Evolutionary conservation across 805 yeast genomes (phyloP), one percentile per base, ranked within the genome.

Genomic region (Metschnikowia gruessii): DNA sequence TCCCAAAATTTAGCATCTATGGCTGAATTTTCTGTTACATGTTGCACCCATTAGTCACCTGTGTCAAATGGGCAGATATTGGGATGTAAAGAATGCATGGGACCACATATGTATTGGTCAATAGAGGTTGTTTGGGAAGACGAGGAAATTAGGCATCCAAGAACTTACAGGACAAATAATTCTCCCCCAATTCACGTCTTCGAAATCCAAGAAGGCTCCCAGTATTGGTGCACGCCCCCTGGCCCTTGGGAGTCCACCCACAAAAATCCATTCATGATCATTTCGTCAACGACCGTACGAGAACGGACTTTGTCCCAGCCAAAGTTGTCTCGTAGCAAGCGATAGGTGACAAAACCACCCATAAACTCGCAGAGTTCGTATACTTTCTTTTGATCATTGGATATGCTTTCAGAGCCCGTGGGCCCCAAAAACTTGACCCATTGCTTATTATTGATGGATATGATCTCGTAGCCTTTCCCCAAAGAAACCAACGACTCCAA

Each of bases 211-310:
- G 87, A 76, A 0, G 91, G 88, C 51, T 82, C 87, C 92, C 92
- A 86, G 56, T 75, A 86, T 45, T 69, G 69, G 2, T 17, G 26
- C 15, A 31, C 40, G 1, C 61, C 64, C 17, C 52, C 61, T 50
- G 65, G 66, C 42, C 76, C 83, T 40, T 58, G 66, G 6, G 66
- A 65, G 61, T 91, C 98, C 1, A 90, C 68, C 99, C 99, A 92
- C 12, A 92, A 67, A 44, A 89, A 72, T 3, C 98, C 97, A 42
- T 76, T 76, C 52, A 85, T 74, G 1, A 91, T 85, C 88, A 92
- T 82, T 38, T 86, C 92, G 32, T 86, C 83, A 4, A 92, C 59
- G 4, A 82, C 83, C 0, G 81, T 68, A 51, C 75, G 75, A 43
- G 87, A 75, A 45, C 96, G 69, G 2, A 78, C 68, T 2, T 60